A percentile compares a stretch with the other conserved stretches of the same genome.
Conservation (phyloP, 1,284 basidiomycete species). For the Leccinum subspadiceum region DNA sequence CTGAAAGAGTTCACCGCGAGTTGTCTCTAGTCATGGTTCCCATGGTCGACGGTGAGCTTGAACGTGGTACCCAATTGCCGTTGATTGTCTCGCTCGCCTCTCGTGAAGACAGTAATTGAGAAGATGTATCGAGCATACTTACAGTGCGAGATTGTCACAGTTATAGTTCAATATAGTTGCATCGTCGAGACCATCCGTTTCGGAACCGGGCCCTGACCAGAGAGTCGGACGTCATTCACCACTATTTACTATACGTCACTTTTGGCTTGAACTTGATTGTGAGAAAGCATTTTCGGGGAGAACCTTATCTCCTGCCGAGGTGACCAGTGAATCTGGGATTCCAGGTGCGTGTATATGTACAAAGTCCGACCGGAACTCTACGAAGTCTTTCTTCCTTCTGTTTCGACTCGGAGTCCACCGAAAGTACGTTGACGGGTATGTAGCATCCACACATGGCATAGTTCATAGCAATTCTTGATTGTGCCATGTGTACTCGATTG, state of each 20-base stretch:
- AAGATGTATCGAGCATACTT: background rate
- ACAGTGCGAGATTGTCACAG: background rate
- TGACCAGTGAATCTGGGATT: background rate
- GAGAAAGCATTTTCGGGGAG: background rate
- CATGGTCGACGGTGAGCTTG: slow-evolving; percentile 44
- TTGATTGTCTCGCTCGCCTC: slow-evolving; percentile 42
- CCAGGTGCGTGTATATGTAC: background rate
- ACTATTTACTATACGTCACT: too few relatives aligned
- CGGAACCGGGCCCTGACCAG: background rate
- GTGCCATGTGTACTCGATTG: background rate
- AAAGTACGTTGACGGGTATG: background rate
- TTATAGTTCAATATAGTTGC: background rate
- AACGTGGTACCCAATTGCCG: slow-evolving; percentile 49
- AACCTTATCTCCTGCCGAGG: background rate
- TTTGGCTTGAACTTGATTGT: background rate
- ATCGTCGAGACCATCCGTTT: background rate
- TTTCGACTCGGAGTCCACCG: background rate
- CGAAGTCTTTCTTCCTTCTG: background rate
- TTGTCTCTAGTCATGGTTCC: slow-evolving; percentile 45
- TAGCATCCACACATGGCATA: background rate
- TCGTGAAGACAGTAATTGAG: slow-evolving; percentile 25
- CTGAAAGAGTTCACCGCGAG: slow-evolving; percentile 40
- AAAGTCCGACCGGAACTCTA: background rate
- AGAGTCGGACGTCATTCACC: too few relatives aligned
- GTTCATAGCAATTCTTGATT: background rate